phyloP scores from a whole-genome alignment of 2,329 filamentous ascomycete species.

The Fusarium irregulare region DNA sequence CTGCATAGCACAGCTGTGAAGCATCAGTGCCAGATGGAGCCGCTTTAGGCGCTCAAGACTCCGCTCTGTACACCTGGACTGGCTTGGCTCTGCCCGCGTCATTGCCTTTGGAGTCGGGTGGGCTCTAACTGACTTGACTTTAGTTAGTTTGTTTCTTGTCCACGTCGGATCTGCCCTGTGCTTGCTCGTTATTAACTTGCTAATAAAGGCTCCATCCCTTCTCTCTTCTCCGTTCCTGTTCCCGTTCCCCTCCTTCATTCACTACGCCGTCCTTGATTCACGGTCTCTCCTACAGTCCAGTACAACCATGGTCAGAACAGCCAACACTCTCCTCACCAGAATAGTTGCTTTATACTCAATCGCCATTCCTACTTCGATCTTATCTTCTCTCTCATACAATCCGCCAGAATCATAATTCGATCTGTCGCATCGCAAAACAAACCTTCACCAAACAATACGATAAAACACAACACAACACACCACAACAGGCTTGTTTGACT shows the following conservation, averaged over 20 bases:
- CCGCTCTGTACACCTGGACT: slow-evolving; percentile 19
- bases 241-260: slow-evolving; percentile 31
- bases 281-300: slow-evolving; percentile 28
- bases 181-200: not conserved
- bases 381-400: slow-evolving; percentile 33
- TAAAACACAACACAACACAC: slow-evolving; percentile 5
- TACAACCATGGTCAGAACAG: slow-evolving; percentile 42
- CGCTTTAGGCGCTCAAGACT: slow-evolving; percentile 28
- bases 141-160: not conserved
- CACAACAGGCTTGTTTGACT: not conserved
- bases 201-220: not conserved
- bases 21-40: slow-evolving; percentile 3
- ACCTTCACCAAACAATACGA: slow-evolving; percentile 8
- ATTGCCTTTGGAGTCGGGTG: slow-evolving; percentile 24
- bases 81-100: slow-evolving; percentile 33
- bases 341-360: slow-evolving; percentile 38
- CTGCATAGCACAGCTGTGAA: slow-evolving; percentile 9
- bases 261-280: slow-evolving; percentile 28
- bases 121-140: slow-evolving; percentile 25
- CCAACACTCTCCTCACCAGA: slow-evolving; percentile 35
- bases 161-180: slow-evolving; percentile 1
- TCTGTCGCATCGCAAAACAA: slow-evolving; percentile 21
- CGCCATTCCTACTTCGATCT: slow-evolving; percentile 26
- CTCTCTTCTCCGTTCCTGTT: slow-evolving; percentile 11
- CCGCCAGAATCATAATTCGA: slow-evolving; percentile 36